Conservation (phyloP, 345 rosid genomes). For the Arabidopsis arenosa region DNA sequence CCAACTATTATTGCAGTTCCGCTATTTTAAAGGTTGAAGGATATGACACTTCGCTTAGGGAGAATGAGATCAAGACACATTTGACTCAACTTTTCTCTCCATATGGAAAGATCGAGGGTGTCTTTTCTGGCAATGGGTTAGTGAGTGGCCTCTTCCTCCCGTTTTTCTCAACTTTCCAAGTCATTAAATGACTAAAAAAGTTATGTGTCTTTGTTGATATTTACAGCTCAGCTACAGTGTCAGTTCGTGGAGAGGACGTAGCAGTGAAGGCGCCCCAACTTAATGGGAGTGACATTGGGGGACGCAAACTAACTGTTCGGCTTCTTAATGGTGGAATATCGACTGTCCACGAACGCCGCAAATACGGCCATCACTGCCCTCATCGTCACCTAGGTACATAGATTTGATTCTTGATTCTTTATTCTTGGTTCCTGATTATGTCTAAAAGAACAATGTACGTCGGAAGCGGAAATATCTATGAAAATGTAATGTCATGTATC, state of each 20-base stretch:
- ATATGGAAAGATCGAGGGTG: not conserved
- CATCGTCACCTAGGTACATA: not conserved
- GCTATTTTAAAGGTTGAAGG: not conserved
- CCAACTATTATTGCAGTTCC: not conserved
- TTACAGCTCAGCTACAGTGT: not conserved
- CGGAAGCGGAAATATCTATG: too few species aligned
- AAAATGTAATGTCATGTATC: too few species aligned
- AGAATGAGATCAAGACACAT: not conserved
- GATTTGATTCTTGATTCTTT: not conserved
- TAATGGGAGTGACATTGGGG: not conserved
- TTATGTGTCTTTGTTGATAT: not conserved
- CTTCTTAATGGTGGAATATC: not conserved
- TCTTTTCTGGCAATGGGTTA: accelerated
- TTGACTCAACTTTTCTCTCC: not conserved
- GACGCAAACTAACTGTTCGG: not conserved
- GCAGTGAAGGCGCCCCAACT: not conserved
- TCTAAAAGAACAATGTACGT: too few species aligned
- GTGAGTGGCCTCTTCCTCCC: not conserved
- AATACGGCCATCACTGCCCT: not conserved
- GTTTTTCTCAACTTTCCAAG: not conserved
- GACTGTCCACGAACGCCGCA: not conserved
- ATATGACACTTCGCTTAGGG: not conserved
- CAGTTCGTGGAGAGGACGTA: not conserved
- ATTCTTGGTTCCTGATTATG: not conserved
- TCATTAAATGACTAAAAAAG: conserved; percentile 11